These are phyloP conservation scores for Castanea mollissima DNA, from an alignment of 306 rosid species.

Conservation along the genomic window DNA sequence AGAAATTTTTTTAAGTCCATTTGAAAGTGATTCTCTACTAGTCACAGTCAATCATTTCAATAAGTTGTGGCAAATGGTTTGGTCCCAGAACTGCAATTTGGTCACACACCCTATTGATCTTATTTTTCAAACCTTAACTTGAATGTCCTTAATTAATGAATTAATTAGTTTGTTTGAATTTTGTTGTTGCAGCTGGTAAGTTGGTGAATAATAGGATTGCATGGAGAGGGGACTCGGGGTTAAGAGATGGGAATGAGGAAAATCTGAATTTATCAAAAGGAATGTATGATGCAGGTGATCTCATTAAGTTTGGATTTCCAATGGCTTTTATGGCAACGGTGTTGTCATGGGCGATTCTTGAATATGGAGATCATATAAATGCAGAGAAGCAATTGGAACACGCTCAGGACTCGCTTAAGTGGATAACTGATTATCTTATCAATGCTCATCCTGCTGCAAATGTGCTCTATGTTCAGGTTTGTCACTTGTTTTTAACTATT, in stretches of 20 bases:
- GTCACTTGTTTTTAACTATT: not conserved
- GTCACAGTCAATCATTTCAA: too few relatives aligned
- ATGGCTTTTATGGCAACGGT: conserved; percentile 76
- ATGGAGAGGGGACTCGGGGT: conserved; percentile 77
- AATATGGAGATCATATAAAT: conserved; percentile 58
- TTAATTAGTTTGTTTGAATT: not conserved
- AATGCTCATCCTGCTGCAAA: conserved; percentile 62
- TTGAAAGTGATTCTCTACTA: too few relatives aligned
- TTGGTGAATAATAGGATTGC: conserved; percentile 41
- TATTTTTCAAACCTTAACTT: not conserved
- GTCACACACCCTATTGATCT: too few relatives aligned
- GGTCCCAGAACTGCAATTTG: too few relatives aligned
- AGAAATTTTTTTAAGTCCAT: too few relatives aligned
- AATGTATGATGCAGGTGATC: conserved; percentile 77
- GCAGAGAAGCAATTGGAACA: conserved; percentile 46
- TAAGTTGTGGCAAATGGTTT: too few relatives aligned
- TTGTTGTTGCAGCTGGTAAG: conserved; percentile 51
- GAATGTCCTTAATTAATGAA: not conserved
- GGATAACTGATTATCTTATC: conserved; percentile 72
- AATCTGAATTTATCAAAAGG: conserved; percentile 70
- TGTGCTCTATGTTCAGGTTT: conserved; percentile 67
- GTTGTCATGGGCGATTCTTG: conserved; percentile 79
- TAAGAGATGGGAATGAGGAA: conserved; percentile 57
- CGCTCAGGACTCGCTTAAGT: conserved; percentile 48
- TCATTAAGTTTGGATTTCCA: conserved; percentile 67